phyloP scores from a whole-genome alignment of 257 asterid genomes.

The Oldenlandia corymbosa region DNA sequence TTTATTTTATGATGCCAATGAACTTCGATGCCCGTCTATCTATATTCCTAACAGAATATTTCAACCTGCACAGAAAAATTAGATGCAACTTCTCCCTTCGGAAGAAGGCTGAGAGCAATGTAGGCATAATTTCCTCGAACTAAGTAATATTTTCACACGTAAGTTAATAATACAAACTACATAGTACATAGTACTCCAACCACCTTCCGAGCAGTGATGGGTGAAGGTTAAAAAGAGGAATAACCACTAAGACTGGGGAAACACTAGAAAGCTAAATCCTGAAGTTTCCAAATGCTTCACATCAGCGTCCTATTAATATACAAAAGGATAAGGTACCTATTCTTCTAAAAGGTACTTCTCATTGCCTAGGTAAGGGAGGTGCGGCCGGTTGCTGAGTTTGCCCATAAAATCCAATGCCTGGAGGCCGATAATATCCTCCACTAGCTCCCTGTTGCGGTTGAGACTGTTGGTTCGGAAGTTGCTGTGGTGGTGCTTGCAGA shows the following conservation, averaged over 20 bases:
- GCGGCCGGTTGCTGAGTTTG: constrained; percentile 78
- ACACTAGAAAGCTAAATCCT: constrained; percentile 4
- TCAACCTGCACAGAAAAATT: no score
- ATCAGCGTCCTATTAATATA: constrained; percentile 30
- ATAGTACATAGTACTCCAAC: constrained; percentile 6
- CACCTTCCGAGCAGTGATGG: background rate
- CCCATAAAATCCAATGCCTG: constrained; percentile 79
- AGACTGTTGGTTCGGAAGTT: constrained; percentile 27
- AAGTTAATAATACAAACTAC: no score
- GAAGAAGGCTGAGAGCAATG: no score
- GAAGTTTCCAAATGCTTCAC: constrained; percentile 9
- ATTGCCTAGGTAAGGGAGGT: constrained; percentile 81
- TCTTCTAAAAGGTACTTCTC: constrained; percentile 21
- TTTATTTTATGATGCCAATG: no score
- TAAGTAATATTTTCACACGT: no score
- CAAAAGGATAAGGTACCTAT: constrained; percentile 27
- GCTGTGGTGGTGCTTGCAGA: constrained; percentile 31
- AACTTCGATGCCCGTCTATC: no score
- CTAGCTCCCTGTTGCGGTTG: constrained; percentile 36
- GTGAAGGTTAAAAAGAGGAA: background rate
- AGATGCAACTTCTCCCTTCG: no score
- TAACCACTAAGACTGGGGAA: background rate
- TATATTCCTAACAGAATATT: no score
- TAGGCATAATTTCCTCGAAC: no score
- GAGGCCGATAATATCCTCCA: constrained; percentile 65